Conservation (phyloP, 2,329 filamentous ascomycete genomes). For the Pestalotiopsis sp. region DNA sequence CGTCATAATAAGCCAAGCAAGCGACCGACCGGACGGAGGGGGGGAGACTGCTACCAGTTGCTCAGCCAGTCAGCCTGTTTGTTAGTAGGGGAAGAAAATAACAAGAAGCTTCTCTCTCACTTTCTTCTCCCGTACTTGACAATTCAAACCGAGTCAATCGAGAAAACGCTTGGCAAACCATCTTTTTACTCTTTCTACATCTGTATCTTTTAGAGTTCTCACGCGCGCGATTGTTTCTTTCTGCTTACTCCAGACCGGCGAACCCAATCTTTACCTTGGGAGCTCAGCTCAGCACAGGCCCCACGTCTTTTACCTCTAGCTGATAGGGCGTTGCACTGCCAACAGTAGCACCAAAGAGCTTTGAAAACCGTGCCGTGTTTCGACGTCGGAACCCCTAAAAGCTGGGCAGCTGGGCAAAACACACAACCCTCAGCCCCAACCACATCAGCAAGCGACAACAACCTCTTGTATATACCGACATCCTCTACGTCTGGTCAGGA, state of each 20-base stretch:
- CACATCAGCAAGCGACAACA: background rate
- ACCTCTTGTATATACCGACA: background rate
- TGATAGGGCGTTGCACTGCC: slow-evolving; percentile 3
- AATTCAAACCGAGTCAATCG: background rate
- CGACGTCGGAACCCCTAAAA: slow-evolving; percentile 6
- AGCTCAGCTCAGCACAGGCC: background rate
- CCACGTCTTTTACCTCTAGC: background rate
- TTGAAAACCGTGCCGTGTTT: slow-evolving; percentile 12
- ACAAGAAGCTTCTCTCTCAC: background rate
- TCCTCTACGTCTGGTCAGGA: background rate
- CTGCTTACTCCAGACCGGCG: background rate
- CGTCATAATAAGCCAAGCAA: slow-evolving; percentile 13
- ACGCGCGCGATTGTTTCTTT: background rate
- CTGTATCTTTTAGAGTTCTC: background rate
- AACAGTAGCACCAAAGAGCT: slow-evolving; percentile 5
- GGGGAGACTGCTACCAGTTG: background rate
- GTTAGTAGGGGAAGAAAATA: background rate
- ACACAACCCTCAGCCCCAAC: background rate
- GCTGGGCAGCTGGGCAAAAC: background rate
- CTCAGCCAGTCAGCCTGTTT: slow-evolving; percentile 8
- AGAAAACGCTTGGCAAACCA: background rate
- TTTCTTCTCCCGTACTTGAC: background rate
- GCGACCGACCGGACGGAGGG: background rate
- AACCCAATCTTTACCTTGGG: background rate
- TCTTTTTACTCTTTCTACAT: background rate